A percentile compares a stretch with the other conserved stretches of the same genome.
phyloP scores from a whole-genome alignment of 768 basidiomycete species.

The Lentinula edodes region DNA sequence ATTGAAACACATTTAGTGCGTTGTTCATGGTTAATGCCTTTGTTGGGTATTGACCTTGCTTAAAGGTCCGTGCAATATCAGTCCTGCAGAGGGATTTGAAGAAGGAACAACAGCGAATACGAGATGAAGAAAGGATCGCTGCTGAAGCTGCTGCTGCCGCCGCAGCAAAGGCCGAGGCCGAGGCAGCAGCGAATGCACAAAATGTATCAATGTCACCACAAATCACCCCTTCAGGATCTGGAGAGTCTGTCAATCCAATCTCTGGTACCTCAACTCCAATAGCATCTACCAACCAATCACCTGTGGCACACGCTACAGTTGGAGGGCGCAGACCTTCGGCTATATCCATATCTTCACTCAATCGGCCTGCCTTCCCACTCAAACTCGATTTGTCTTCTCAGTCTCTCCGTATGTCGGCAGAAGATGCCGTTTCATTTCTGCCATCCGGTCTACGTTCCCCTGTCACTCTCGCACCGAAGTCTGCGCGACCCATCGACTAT shows the following conservation, averaged over 20 bases:
- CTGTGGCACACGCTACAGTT: conserved; percentile 12
- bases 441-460: conserved; percentile 66
- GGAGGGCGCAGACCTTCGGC: conserved; percentile 62
- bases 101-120: conserved; percentile 47
- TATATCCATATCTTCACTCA: conserved; percentile 76
- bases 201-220: conserved; percentile 4
- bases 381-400: conserved; percentile 80
- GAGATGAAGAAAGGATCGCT: conserved; percentile 36
- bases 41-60: background rate
- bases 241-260: background rate
- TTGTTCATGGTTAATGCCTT: conserved; percentile 4
- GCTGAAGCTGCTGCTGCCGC: conserved; percentile 31
- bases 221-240: background rate
- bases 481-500: conserved; percentile 60
- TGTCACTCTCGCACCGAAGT: conserved; percentile 77
- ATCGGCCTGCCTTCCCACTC: conserved; percentile 61
- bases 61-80: conserved; percentile 64
- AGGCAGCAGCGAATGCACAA: conserved; percentile 19
- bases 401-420: conserved; percentile 57
- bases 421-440: conserved; percentile 47
- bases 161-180: background rate
- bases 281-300: background rate
- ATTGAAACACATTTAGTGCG: conserved; percentile 70
- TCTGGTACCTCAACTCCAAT: background rate
- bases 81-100: conserved; percentile 67